Base-by-base conservation (phyloP, 768 basidiomycete species). In the Rhodotorula paludigena region DNA sequence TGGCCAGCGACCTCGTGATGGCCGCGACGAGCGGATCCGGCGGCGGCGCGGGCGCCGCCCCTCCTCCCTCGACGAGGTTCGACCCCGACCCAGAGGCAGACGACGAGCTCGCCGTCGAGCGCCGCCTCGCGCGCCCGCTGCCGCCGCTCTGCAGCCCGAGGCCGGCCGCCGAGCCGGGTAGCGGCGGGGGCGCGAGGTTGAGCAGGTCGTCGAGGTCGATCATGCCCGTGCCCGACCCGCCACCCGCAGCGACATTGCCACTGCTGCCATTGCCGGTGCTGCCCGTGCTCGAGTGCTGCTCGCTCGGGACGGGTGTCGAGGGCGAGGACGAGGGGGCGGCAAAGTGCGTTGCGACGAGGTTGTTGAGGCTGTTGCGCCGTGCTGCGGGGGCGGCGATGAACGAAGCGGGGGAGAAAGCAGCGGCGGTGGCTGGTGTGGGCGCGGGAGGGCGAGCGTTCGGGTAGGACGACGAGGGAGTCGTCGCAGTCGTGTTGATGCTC, bases 401-500 rank as follows among this genome's bases (percentile, higher is more conserved):
- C 54, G 54, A 60, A 1, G 47, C 61, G 16, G 42, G 56, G 16
- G 45, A 53, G 32, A 60, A 60, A 39, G 63, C 62, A 16, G 54
- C 38, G 3, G 20, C 35, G 1, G 62, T 60, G 0, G 67, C 62
- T 1, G 67, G 67, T 4, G 67, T 68, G 21, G 62, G 51, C 0
- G 67, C 67, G 9, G 67, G 67, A 6, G 67, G 41, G 18, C 63
- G 53, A 3, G 62, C 51, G 20, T 42, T 23, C 7, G 67, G 67
- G 53, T 60, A 68, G 11, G 67, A 68, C 0, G 49, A 48, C 0
- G 57, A 60, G 11, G 67, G 67, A 5, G 67, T 68, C 14, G 67
- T 68, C 0, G 63, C 14, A 12, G 52, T 60, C 33, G 67, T 68
- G 39, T 57, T 57, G 56, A 64, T 48, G 53, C 67, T 68, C 44